A percentile compares a stretch with the other conserved stretches of the same genome.
phyloP scores from a whole-genome alignment of 495 filamentous ascomycete species.

The Geoglossum glabrum region DNA sequence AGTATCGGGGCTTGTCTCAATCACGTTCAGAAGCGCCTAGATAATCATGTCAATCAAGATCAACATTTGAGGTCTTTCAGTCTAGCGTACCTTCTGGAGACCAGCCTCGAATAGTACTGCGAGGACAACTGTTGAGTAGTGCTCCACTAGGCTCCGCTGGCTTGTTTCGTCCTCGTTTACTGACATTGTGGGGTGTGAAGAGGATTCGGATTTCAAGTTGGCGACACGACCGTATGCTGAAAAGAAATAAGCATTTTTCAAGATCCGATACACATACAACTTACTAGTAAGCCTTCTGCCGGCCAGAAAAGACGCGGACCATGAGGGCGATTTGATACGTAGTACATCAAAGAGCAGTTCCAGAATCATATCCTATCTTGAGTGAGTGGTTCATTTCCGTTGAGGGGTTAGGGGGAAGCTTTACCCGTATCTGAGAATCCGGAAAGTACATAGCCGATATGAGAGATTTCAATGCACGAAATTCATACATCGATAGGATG shows the following conservation, averaged over 20 bases:
- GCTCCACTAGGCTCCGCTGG: slow-evolving; percentile 69
- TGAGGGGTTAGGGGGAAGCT: slow-evolving; percentile 17
- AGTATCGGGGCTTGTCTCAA: slow-evolving; percentile 52
- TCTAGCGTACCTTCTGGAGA: slow-evolving; percentile 40
- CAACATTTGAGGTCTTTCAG: not conserved
- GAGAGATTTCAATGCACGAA: slow-evolving; percentile 63
- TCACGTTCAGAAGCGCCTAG: slow-evolving; percentile 38
- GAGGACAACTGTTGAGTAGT: slow-evolving; percentile 79
- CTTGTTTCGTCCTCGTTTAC: slow-evolving; percentile 39
- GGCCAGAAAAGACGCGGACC: slow-evolving; percentile 89
- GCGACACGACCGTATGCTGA: slow-evolving; percentile 65
- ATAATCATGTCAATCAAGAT: not conserved
- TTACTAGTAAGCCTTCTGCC: slow-evolving; percentile 66
- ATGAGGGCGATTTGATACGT: slow-evolving; percentile 84
- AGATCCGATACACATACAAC: not conserved
- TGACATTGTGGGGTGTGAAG: slow-evolving; percentile 22
- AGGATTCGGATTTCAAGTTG: slow-evolving; percentile 52
- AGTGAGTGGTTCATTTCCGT: slow-evolving; percentile 6
- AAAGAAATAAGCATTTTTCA: slow-evolving; percentile 6
- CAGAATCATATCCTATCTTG: slow-evolving; percentile 28
- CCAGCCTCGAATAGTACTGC: slow-evolving; percentile 71
- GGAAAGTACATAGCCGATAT: slow-evolving; percentile 59
- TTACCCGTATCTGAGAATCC: slow-evolving; percentile 40
- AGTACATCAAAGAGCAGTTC: slow-evolving; percentile 82
- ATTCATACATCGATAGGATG: slow-evolving; percentile 64